Conservation (phyloP, 768 basidiomycete species). For the Russula foetens region DNA sequence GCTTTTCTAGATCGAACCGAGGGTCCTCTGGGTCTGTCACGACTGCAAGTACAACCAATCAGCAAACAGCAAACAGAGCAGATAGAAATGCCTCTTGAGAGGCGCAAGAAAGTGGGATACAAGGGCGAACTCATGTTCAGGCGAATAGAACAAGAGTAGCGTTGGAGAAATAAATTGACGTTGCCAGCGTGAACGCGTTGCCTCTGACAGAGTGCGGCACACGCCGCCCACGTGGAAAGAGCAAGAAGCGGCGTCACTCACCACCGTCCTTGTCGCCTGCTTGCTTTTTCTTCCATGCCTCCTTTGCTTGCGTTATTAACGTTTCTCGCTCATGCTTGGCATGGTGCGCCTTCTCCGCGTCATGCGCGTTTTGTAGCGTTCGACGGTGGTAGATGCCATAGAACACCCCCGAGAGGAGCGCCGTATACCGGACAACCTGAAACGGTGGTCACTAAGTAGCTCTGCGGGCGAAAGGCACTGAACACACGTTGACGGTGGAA, state of each 20-base stretch:
- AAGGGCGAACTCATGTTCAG: not conserved
- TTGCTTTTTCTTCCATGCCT: conserved; percentile 82
- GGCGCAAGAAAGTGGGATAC: not conserved
- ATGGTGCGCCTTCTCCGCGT: conserved; percentile 66
- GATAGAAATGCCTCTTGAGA: not conserved
- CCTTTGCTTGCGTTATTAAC: conserved; percentile 78
- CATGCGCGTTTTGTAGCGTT: conserved; percentile 75
- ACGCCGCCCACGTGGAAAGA: not conserved
- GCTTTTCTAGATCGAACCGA: conserved; percentile 91
- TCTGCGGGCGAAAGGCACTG: not conserved
- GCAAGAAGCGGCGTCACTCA: conserved; percentile 32
- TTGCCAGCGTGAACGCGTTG: not conserved
- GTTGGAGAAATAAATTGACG: not conserved
- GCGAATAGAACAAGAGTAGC: not conserved
- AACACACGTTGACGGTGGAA: conserved; percentile 18
- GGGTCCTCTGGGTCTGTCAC: conserved; percentile 93
- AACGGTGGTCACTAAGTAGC: not conserved
- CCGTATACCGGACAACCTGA: conserved; percentile 87
- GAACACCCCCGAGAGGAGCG: conserved; percentile 75
- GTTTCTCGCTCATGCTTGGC: conserved; percentile 67
- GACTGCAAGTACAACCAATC: conserved; percentile 40
- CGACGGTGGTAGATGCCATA: conserved; percentile 93
- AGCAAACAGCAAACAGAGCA: not conserved
- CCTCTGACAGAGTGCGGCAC: not conserved
- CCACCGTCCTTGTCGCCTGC: conserved; percentile 45